These are phyloP conservation scores for Paecilomyces niveus DNA, from an alignment of 2,329 filamentous ascomycete species.

Conservation along the genomic window DNA sequence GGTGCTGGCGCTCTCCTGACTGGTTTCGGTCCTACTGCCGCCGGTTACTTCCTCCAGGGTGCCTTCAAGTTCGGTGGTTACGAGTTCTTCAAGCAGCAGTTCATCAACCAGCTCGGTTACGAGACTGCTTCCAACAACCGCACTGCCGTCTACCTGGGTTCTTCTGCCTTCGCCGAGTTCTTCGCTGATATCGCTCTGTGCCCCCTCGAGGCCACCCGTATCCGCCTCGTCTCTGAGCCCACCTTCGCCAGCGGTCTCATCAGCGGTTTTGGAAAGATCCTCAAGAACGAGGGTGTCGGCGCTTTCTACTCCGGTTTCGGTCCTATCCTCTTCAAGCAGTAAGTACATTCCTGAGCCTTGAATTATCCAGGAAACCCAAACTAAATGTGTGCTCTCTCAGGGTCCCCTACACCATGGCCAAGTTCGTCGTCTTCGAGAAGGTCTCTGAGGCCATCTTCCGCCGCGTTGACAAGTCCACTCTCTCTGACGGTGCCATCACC, in stretches of 20 bases:
- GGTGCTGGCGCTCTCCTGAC: constrained; percentile 81
- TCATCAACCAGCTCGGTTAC: constrained; percentile 70
- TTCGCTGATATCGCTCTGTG: constrained; percentile 64
- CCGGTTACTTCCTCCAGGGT: constrained; percentile 91
- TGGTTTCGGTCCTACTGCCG: constrained; percentile 75
- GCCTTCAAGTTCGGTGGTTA: constrained; percentile 93
- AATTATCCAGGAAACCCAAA: neutral
- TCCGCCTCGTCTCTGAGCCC: constrained; percentile 83
- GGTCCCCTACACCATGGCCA: constrained; percentile 90
- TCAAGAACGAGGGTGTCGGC: constrained; percentile 72
- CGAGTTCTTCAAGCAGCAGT: constrained; percentile 93
- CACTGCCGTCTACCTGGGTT: constrained; percentile 71
- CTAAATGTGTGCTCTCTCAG: constrained; percentile 36
- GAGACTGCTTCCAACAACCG: constrained; percentile 73
- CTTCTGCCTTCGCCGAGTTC: constrained; percentile 56
- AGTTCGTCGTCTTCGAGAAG: constrained; percentile 93
- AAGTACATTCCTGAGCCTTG: constrained; percentile 25
- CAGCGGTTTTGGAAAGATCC: constrained; percentile 74
- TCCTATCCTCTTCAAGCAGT: constrained; percentile 79
- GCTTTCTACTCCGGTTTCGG: constrained; percentile 91
- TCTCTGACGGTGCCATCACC: constrained; percentile 66
- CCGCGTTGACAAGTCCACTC: constrained; percentile 60
- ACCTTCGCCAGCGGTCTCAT: constrained; percentile 75
- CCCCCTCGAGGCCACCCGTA: constrained; percentile 88
- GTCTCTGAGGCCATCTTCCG: constrained; percentile 67